Conservation (phyloP, 1,139 yeast species). For the Hyphopichia wangnamkhiaoensis region DNA sequence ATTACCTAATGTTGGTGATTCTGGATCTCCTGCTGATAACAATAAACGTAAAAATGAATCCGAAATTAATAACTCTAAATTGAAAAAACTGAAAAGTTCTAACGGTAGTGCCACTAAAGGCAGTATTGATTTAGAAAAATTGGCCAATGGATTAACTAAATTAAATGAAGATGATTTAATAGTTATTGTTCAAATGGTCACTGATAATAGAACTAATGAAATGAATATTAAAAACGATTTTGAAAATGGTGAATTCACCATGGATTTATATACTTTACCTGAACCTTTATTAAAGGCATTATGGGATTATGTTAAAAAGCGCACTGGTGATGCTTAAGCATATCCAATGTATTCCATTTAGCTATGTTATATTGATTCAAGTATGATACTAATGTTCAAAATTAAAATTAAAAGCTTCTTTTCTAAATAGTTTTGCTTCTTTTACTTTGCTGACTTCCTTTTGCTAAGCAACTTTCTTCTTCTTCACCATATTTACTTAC, state of each 20-base stretch:
- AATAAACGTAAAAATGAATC: constrained; percentile 29
- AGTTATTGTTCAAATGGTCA: constrained; percentile 96
- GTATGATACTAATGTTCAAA: too few relatives aligned
- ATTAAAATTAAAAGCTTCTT: too few relatives aligned
- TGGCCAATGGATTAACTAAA: constrained; percentile 88
- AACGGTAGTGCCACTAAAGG: constrained; percentile 61
- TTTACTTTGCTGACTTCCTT: background rate
- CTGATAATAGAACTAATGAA: constrained; percentile 91
- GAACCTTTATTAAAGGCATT: constrained; percentile 87
- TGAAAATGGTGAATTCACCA: constrained; percentile 95
- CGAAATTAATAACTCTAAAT: constrained; percentile 39
- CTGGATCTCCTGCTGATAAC: constrained; percentile 14
- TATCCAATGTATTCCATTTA: too few relatives aligned
- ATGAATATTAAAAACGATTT: constrained; percentile 96
- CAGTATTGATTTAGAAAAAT: constrained; percentile 79
- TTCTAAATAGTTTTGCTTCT: background rate
- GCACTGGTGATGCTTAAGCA: constrained; percentile 39
- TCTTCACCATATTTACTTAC: too few relatives aligned
- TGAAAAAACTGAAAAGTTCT: constrained; percentile 64
- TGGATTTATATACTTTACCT: constrained; percentile 93
- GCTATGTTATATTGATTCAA: too few relatives aligned
- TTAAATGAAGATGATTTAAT: constrained; percentile 89
- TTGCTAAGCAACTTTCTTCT: too few relatives aligned
- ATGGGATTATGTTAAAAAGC: constrained; percentile 91
- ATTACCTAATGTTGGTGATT: constrained; percentile 51